A percentile compares a stretch with the other conserved stretches of the same genome.
Conservation (phyloP, 169 alveolate genomes). For the Eimeria tenella region DNA sequence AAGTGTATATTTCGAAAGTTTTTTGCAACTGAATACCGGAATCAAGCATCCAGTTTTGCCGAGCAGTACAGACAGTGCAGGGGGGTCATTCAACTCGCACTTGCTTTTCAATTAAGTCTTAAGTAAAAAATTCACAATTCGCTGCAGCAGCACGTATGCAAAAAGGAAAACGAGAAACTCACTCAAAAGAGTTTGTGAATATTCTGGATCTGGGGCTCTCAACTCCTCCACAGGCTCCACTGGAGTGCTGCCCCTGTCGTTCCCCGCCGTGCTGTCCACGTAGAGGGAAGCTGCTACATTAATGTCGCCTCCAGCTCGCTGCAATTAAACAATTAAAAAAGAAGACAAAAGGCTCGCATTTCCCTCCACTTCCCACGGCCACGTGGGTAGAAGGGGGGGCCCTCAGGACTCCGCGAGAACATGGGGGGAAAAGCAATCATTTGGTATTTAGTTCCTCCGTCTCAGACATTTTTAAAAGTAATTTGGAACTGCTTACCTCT, state of each 20-base stretch:
- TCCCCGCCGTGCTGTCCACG: background rate
- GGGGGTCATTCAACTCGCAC: too few species aligned
- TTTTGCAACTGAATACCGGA: too few species aligned
- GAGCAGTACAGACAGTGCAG: too few species aligned
- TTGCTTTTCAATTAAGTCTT: too few species aligned
- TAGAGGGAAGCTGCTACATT: constrained; percentile 56
- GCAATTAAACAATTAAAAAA: background rate
- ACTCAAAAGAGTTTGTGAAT: constrained; percentile 55
- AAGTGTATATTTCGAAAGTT: background rate
- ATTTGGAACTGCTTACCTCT: background rate
- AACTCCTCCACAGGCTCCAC: background rate
- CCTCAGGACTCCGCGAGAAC: too few species aligned
- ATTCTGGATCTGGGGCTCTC: constrained; percentile 61
- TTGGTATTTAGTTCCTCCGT: too few species aligned
- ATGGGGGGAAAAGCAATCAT: too few species aligned
- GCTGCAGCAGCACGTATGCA: background rate
- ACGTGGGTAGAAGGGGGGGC: too few species aligned
- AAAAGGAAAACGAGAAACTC: background rate
- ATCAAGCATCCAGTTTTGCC: too few species aligned
- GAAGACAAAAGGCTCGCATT: background rate
- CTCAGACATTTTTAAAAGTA: too few species aligned
- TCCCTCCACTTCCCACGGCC: too few species aligned
- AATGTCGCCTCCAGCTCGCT: constrained; percentile 58
- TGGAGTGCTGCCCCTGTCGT: background rate
- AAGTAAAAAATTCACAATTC: too few species aligned